Base-by-base conservation (phyloP, 768 basidiomycete species). In the Leccinum longicurvipes region DNA sequence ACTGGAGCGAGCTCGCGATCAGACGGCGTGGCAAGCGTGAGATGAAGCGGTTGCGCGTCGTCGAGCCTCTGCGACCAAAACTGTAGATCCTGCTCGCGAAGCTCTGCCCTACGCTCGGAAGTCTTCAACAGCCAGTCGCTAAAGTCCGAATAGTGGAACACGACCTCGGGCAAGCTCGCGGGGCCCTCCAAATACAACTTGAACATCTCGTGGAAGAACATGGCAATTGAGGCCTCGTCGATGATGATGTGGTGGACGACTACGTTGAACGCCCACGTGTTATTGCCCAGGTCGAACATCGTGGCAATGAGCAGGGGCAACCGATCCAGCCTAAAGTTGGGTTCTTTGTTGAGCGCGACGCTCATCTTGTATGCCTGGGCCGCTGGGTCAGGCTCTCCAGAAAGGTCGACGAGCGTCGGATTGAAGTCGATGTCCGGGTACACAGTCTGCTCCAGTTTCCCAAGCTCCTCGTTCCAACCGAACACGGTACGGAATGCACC, bases 191-290 rank as follows among this genome's bases (percentile, higher is more conserved):
- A 42, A 53, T 70, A 70, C 31, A 66, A 7, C 29, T 60, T 58
- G 61, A 68, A 70, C 51, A 67, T 54, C 31, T 70, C 68, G 51
- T 65, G 65, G 57, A 69, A 69, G 62, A 69, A 70, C 14, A 70
- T 42, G 4, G 61, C 68, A 0, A 70, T 58, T 1, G 68, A 70
- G 25, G 67, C 57, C 45, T 71, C 68, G 39, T 71, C 68, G 2
- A 62, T 69, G 15, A 71, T 67, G 47, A 71, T 70, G 47, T 70
- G 68, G 31, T 70, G 68, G 49, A 69, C 62, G n/a, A 68, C 59
- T 3, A 70, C 55, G 47, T 60, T 71, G 58, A 71, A 71, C 2
- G 61, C 70, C 63, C 69, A 70, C 29, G 48, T 3, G 12, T 56
- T 54, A 10, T 27, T 47, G 10, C 63, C 63, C 1, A 64, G 60